Evolutionary conservation across 2,329 filamentous ascomycete genomes (phyloP), one percentile per base, ranked within the genome.

Genomic region (Neonectria faginata): DNA sequence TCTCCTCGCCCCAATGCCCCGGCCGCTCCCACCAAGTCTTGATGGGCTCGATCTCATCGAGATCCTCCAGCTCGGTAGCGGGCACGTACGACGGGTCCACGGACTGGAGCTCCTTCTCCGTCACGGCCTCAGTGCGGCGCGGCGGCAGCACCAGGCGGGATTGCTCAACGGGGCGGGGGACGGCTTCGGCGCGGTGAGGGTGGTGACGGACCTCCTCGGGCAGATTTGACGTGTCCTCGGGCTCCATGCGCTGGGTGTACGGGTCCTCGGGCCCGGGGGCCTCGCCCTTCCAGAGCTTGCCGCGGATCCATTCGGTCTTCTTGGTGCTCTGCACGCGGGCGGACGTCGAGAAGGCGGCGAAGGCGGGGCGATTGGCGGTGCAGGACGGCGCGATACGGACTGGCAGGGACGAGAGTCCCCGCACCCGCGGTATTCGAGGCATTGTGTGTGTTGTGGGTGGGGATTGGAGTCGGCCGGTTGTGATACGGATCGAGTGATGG

Each of bases 21-120:
- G 78, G 76, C 56, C 79, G 74, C 8, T 87, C 81, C 86, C 86
- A 89, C 86, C 86, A 89, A 27, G 76, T 77, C 36, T 77, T 77
- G 41, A 87, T 64, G 1, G 82, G 79, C 44, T 81, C 82, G 12
- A 87, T 80, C 54, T 82, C 78, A 65, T 84, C 81, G 2, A 89
- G 78, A 0, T 78, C 84, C 0, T 81, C 78, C 8, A 79, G 79
- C 4, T 76, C 77, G 14, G 76, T 76, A 16, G 86, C 87, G 3
- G 86, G 85, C 3, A 75, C 72, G 73, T 88, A 89, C 8, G 70
- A 73, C 11, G 78, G 72, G 33, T 79, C 75, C 7, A 70, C 52
- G 8, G 74, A 67, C 61, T 71, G 60, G 8, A 75, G 20, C 48
- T 78, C 78, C 60, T 74, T 68, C 73, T 79, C 77, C 6, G 75